Evolutionary conservation across 768 basidiomycete species (phyloP).

Genomic region (Tricholoma matsutake): DNA sequence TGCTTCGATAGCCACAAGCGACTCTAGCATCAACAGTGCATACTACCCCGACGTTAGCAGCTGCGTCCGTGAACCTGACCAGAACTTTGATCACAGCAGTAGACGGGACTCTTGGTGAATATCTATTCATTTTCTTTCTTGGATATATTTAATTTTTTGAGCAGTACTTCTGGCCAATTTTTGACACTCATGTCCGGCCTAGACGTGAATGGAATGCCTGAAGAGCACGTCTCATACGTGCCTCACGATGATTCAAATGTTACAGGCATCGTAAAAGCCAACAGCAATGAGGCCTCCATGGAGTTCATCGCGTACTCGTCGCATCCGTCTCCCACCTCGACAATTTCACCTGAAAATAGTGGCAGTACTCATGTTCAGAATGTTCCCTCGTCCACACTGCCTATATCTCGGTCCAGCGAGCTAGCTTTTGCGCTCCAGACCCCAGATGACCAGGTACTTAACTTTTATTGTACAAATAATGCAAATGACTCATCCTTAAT

Average conservation of each 20-base stretch:
- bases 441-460: constrained; percentile 23
- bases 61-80: constrained; percentile 29
- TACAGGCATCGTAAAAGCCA: constrained; percentile 6
- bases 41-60: constrained; percentile 46
- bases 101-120: constrained; percentile 43
- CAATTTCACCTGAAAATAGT: constrained; percentile 35
- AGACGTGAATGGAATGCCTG: constrained; percentile 32
- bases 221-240: constrained; percentile 19
- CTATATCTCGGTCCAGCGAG: constrained; percentile 34
- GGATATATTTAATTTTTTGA: constrained; percentile 7
- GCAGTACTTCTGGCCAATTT: constrained; percentile 37
- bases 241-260: constrained; percentile 18
- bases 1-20: constrained; percentile 57
- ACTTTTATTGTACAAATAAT: background rate
- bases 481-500: background rate
- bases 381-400: constrained; percentile 16
- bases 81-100: constrained; percentile 17
- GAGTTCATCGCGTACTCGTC: constrained; percentile 7
- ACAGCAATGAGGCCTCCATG: constrained; percentile 5
- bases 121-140: constrained; percentile 9
- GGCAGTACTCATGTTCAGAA: constrained; percentile 28
- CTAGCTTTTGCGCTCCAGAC: constrained; percentile 34
- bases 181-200: constrained; percentile 41
- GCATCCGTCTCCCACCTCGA: constrained; percentile 43
- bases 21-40: constrained; percentile 51